Base-by-base conservation (phyloP, 1,139 yeast species). In the Blastobotrys petasosporus region DNA sequence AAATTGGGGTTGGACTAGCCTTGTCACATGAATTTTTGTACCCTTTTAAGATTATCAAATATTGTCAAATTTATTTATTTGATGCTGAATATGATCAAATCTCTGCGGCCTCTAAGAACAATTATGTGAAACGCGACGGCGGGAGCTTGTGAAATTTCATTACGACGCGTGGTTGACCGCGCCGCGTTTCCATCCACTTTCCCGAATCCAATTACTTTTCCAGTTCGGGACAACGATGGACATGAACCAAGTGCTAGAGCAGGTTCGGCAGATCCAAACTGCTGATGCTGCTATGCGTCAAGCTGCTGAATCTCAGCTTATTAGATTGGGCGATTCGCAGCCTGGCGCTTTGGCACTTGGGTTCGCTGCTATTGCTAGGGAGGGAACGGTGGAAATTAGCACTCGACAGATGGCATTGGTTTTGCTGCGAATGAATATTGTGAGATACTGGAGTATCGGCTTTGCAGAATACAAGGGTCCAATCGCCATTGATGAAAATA, bases 371-470 rank as follows among this genome's bases (percentile, higher is more conserved):
- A 39, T 48, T 12, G 39, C 43, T 4, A 28, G 31, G 3, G 44
- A 44, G 35, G 13, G 35, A 15, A 15, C 32, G 16, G 32, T 45
- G 10, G 49, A 44, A 1, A 32, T 46, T 8, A 34, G 20, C 33
- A 20, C 41, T 12, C 35, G 46, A 16, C 96, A 87, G 62, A 72
- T 88, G 32, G 77, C 90, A 4, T 62, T 90, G 37, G 66, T 87
- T 32, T 81, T 85, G 52, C 63, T 87, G 52, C 82, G 86, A 58
- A 70, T 84, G 47, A 63, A 83, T 20, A 83, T 87, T 1, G 84
- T 90, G 0, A 70, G 74, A 54, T 80, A 75, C 57, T 90, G 98
- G 98, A 80, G 92, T 23, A 76, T 90, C 23, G 95, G 85, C 0
- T 88, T 88, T 62, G 82, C 78, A 42, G 80, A 87, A 11, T 90